Evolutionary conservation across 345 rosid genomes (phyloP).

Genomic region (Kandelia obovata): DNA sequence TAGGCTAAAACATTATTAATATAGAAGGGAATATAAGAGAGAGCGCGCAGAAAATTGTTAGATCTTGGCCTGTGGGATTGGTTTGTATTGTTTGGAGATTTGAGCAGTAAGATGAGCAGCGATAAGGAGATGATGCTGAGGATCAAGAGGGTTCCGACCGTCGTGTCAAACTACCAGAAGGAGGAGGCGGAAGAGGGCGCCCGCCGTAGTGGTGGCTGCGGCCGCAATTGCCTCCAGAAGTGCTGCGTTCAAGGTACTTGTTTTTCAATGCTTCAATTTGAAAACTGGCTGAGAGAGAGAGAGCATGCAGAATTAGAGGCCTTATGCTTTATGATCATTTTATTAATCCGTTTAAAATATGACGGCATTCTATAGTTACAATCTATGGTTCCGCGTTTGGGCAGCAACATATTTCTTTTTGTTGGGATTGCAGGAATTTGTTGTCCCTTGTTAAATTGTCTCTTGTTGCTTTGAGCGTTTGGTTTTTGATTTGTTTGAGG

Average conservation of each 20-base stretch:
- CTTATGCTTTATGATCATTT: not conserved
- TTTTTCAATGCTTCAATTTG: not conserved
- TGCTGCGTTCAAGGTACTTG: conserved; percentile 71
- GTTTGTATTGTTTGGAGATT: not conserved
- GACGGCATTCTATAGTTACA: no score
- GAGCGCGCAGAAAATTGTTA: no score
- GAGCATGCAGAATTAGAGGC: no score
- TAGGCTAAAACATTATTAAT: not conserved
- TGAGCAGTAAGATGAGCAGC: not conserved
- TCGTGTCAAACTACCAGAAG: conserved; percentile 76
- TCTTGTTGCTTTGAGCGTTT: not conserved
- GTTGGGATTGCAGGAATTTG: no score
- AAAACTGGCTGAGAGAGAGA: not conserved
- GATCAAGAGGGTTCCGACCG: conserved; percentile 86
- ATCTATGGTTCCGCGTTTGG: no score
- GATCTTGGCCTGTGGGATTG: not conserved
- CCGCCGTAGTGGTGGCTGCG: conserved; percentile 61
- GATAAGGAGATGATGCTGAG: conserved; percentile 50
- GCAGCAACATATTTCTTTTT: no score
- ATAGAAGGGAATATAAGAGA: no score
- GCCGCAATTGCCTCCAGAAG: conserved; percentile 65
- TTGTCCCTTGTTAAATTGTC: not conserved
- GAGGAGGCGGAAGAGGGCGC: conserved; percentile 60
- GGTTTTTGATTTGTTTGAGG: not conserved
- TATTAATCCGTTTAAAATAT: not conserved